Evolutionary conservation across 192 early-diverging fungal species (phyloP).

Genomic region (Haplosporangium gracile): DNA sequence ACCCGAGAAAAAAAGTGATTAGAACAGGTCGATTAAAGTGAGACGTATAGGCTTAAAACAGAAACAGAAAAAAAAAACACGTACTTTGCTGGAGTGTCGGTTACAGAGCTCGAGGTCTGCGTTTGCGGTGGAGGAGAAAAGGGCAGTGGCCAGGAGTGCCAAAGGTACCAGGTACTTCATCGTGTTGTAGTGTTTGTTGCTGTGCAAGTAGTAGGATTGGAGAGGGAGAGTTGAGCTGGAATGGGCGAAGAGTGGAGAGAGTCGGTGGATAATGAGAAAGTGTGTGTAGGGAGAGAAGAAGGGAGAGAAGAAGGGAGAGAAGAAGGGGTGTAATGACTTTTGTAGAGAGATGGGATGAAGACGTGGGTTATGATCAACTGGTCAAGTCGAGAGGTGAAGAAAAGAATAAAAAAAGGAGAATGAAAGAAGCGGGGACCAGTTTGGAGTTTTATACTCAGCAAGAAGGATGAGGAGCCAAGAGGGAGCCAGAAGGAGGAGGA

Average conservation of each 20-base stretch:
- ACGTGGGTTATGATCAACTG: no score
- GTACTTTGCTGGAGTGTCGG: not conserved
- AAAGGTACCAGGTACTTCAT: conserved; percentile 2
- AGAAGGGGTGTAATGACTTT: not conserved
- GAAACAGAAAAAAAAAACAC: no score
- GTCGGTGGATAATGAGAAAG: not conserved
- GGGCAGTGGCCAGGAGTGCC: not conserved
- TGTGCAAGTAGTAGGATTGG: not conserved
- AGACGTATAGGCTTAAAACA: not conserved
- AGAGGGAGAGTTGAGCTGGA: not conserved
- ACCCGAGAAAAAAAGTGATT: no score
- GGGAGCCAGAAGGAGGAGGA: not conserved
- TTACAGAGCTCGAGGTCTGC: not conserved
- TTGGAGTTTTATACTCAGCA: not conserved
- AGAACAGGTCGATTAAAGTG: no score
- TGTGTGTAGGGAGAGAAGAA: no score
- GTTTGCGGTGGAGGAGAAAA: not conserved
- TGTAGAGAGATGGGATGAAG: no score
- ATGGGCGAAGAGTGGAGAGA: not conserved
- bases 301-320: not conserved
- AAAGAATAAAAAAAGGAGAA: not conserved
- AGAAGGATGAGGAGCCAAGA: not conserved
- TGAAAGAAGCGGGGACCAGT: not conserved
- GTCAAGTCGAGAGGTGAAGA: not conserved
- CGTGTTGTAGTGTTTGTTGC: not conserved